Base-by-base conservation (phyloP, 352 stramenopile genomes). In the Globisporangium cylindrosporum region DNA sequence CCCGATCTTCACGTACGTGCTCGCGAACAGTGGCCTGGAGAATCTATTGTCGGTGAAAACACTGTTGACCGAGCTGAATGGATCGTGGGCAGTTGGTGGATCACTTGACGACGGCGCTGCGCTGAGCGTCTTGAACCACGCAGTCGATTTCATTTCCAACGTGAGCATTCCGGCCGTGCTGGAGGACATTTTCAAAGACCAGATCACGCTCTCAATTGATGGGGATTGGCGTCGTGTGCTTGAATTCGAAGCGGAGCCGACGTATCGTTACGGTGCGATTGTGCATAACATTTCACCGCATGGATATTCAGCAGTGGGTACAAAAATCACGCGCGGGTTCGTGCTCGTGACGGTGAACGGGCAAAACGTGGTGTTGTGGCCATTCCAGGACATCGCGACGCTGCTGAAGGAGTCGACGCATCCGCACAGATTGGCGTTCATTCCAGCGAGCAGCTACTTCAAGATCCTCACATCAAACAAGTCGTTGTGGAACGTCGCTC, bases 161-260 rank as follows among this genome's bases (percentile, higher is more conserved):
- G 86, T 96, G 46, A 94, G 77, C 57, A 96, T 96, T 58, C 89
- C 89, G 9, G 89, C 87, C 4, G 87, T 95, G 4, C 63, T 96
- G 36, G 89, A 96, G 73, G 89, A 96, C 64, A 96, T 96, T 41
- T 95, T 96, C 78, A 93, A 91, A 66, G 89, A 96, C 61, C 89
- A 95, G 66, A 91, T 95, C 64, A 93, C 86, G n/a, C 75, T 96
- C 4, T 91, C 89, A 15, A 94, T 96, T 66, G 89, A 96, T 55
- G 86, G 86, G 3, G 88, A 95, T 49, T 96, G 89, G 89, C 77
- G 80, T 1, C 80, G 82, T 51, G 82, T 93, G 2, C 72, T 96
- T 27, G 89, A 92, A 32, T 88, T 96, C 48, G 89, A 95, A 60
- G 74, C 86, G 27, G 89, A 96, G 62, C 83, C 80, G 24, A 95